These are phyloP conservation scores for Botrytis medusae DNA, from an alignment of 2,329 filamentous ascomycete species.

Conservation along the genomic window DNA sequence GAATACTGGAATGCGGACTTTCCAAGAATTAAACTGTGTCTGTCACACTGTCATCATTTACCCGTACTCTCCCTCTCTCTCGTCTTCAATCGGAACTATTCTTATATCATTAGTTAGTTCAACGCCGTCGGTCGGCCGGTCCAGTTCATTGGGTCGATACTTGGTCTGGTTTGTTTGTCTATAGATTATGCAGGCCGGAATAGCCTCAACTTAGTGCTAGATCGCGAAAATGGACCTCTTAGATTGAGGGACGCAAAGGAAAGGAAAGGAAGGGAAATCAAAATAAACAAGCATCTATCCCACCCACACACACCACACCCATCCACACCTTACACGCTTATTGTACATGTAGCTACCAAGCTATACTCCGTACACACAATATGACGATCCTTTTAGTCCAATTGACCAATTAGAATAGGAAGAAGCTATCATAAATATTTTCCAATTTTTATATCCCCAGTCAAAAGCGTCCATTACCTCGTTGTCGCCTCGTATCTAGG, in stretches of 20 bases:
- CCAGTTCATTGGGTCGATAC: slow-evolving; percentile 9
- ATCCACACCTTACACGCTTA: background rate
- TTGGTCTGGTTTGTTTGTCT: background rate
- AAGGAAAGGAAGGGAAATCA: background rate
- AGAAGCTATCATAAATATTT: background rate
- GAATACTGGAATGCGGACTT: background rate
- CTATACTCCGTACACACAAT: background rate
- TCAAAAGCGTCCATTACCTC: background rate
- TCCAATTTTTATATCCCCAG: background rate
- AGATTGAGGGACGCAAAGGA: background rate
- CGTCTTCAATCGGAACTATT: slow-evolving; percentile 5
- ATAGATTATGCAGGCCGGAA: slow-evolving; percentile 16
- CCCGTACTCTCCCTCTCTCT: too few species aligned
- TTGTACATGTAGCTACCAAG: background rate
- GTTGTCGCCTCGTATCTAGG: slow-evolving; percentile 15
- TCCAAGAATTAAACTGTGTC: background rate
- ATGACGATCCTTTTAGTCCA: background rate
- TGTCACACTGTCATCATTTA: background rate
- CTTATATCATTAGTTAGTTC: background rate
- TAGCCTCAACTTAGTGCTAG: background rate
- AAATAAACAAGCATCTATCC: slow-evolving; percentile 7
- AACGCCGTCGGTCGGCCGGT: slow-evolving; percentile 1
- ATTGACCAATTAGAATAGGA: background rate
- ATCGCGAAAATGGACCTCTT: background rate
- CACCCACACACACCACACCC: too few species aligned